A percentile compares a stretch with the other conserved stretches of the same genome.
These are phyloP conservation scores for Gossypium thurberi DNA, from an alignment of 345 rosid species.

Conservation along the genomic window DNA sequence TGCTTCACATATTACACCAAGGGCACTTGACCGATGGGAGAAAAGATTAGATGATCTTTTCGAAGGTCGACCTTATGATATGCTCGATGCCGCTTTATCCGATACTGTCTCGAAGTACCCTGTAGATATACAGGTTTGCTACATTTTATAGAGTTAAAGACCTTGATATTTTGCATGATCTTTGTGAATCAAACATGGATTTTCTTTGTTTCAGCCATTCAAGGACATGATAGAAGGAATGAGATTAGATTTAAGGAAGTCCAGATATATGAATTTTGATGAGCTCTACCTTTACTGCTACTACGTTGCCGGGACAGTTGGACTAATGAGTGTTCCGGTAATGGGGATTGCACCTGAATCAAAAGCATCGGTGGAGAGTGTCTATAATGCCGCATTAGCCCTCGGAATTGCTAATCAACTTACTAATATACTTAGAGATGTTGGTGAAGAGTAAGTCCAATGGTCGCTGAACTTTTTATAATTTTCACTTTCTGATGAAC, in stretches of 20 bases:
- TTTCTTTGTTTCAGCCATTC: constrained; percentile 32
- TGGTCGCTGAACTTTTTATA: background rate
- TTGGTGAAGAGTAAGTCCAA: constrained; percentile 50
- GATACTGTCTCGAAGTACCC: constrained; percentile 38
- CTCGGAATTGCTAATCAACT: constrained; percentile 55
- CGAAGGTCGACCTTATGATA: constrained; percentile 37
- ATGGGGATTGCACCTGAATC: constrained; percentile 52
- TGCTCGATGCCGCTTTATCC: constrained; percentile 46
- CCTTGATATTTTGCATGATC: background rate
- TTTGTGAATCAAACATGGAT: background rate
- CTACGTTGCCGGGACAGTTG: constrained; percentile 53
- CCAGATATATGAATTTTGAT: constrained; percentile 37
- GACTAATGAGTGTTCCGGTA: constrained; percentile 50
- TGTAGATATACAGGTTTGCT: constrained; percentile 45
- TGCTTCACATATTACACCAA: constrained; percentile 43
- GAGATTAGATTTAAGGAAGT: constrained; percentile 39
- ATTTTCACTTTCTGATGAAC: background rate
- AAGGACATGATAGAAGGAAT: constrained; percentile 54
- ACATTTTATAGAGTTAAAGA: background rate
- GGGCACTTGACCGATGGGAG: constrained; percentile 51
- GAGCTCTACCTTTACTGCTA: constrained; percentile 57
- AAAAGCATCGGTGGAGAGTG: constrained; percentile 40
- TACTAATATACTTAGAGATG: constrained; percentile 51
- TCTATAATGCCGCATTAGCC: constrained; percentile 45
- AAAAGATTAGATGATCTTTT: constrained; percentile 36